A percentile compares a stretch with the other conserved stretches of the same genome.
phyloP scores from a whole-genome alignment of 2,329 filamentous ascomycete genomes.

The Tricladium varicosporioides region DNA sequence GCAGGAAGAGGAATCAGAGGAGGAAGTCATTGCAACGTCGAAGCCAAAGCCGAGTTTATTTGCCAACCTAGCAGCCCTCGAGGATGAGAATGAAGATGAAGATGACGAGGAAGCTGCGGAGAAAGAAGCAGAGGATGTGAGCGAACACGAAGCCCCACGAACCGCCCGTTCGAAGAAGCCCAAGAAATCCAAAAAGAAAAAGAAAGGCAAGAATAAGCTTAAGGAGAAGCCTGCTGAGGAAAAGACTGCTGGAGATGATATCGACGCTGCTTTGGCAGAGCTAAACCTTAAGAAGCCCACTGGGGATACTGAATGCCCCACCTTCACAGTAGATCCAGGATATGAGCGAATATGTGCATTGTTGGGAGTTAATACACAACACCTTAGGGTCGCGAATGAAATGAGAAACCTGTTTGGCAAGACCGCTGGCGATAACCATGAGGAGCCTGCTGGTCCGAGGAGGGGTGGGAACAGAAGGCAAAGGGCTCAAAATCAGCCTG shows the following conservation, averaged over 20 bases:
- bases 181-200: constrained; percentile 63
- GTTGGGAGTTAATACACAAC: constrained; percentile 63
- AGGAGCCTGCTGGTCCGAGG: constrained; percentile 42
- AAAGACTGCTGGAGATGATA: constrained; percentile 52
- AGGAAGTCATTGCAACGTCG: constrained; percentile 29
- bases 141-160: constrained; percentile 35
- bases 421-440: constrained; percentile 55
- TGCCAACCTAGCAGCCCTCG: constrained; percentile 48
- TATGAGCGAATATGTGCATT: constrained; percentile 49
- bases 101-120: constrained; percentile 35
- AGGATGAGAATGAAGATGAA: constrained; percentile 35
- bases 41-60: constrained; percentile 51
- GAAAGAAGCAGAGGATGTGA: constrained; percentile 28
- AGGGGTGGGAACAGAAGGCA: constrained; percentile 40
- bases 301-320: constrained; percentile 15
- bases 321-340: constrained; percentile 33
- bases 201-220: constrained; percentile 39
- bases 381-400: constrained; percentile 85
- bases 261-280: constrained; percentile 61
- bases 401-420: constrained; percentile 76
- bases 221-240: constrained; percentile 28
- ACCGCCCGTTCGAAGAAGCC: constrained; percentile 40
- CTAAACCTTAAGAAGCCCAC: constrained; percentile 44
- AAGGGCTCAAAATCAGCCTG: constrained; percentile 41
- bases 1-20: constrained; percentile 31